Conservation (phyloP, 768 basidiomycete species). For the Trametes villosa region DNA sequence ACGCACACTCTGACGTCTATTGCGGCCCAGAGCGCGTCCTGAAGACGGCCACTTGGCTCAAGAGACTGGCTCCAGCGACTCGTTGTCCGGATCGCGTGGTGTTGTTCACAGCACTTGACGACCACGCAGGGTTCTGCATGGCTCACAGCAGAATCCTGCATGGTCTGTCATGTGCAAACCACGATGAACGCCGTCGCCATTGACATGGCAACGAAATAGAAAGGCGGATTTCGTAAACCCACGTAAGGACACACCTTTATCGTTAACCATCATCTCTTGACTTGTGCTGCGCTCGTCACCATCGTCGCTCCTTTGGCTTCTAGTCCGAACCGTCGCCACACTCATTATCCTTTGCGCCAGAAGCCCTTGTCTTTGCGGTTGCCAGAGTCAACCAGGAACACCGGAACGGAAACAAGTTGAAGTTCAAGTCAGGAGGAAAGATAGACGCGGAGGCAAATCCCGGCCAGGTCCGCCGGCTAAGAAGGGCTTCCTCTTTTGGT, state of each 20-base stretch:
- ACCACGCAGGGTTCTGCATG: background rate
- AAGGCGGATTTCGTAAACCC: background rate
- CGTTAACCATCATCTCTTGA: slow-evolving; percentile 16
- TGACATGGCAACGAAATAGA: slow-evolving; percentile 24
- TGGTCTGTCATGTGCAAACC: background rate
- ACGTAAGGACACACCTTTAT: slow-evolving; percentile 3
- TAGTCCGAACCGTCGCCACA: background rate
- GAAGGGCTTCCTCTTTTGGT: slow-evolving; percentile 23
- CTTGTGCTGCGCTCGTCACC: slow-evolving; percentile 5
- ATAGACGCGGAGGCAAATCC: slow-evolving; percentile 21
- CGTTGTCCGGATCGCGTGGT: no score
- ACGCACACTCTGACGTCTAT: no score
- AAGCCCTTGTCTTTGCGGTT: background rate
- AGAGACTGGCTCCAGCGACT: no score
- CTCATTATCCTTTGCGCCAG: background rate
- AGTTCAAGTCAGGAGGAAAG: background rate
- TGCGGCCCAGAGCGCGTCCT: no score
- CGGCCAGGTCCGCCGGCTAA: slow-evolving; percentile 20
- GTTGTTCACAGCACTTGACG: background rate
- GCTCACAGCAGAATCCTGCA: no score
- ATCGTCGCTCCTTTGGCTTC: slow-evolving; percentile 13
- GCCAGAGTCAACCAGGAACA: background rate
- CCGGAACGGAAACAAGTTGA: slow-evolving; percentile 4
- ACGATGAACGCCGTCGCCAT: slow-evolving; percentile 5
- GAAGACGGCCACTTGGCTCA: no score